Evolutionary conservation across 1,284 basidiomycete genomes (phyloP).

Genomic region (Ceraceosorus guamensis): DNA sequence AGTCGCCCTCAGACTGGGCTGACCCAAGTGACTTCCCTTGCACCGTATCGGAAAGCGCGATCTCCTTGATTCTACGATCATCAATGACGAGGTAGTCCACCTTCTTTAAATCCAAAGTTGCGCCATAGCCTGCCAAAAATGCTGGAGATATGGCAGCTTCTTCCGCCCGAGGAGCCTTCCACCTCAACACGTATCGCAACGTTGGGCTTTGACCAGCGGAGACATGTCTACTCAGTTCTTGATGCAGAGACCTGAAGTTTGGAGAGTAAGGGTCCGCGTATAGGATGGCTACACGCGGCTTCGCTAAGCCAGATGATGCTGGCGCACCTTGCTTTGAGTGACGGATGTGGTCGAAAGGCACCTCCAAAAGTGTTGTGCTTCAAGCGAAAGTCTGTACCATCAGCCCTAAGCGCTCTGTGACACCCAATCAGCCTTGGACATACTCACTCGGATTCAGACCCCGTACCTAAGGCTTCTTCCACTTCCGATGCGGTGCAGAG

Average conservation of each 20-base stretch:
- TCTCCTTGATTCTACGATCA: slow-evolving; percentile 28
- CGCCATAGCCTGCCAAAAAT: slow-evolving; percentile 75
- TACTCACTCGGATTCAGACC: too few species aligned
- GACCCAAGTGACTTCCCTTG: too few species aligned
- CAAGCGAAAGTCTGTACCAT: too few species aligned
- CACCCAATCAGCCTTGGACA: too few species aligned
- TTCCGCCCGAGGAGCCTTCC: slow-evolving; percentile 29
- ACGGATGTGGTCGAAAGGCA: slow-evolving; percentile 24
- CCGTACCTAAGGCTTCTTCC: too few species aligned
- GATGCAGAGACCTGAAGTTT: slow-evolving; percentile 29
- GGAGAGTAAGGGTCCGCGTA: slow-evolving; percentile 39
- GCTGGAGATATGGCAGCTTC: neutral
- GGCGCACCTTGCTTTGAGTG: neutral
- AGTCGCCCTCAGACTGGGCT: slow-evolving; percentile 1
- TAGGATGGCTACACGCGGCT: slow-evolving; percentile 17
- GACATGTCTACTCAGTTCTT: slow-evolving; percentile 5
- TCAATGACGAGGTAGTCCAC: slow-evolving; percentile 85
- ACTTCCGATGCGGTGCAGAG: slow-evolving; percentile 27
- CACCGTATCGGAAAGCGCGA: too few species aligned
- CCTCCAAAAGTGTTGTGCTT: too few species aligned
- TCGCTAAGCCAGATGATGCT: neutral
- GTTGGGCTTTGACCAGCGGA: neutral
- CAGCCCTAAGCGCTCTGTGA: too few species aligned
- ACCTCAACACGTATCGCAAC: slow-evolving; percentile 40
- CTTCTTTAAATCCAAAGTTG: slow-evolving; percentile 86